Base-by-base conservation (phyloP, 2,329 filamentous ascomycete species). In the Ceratocystis huliohia region DNA sequence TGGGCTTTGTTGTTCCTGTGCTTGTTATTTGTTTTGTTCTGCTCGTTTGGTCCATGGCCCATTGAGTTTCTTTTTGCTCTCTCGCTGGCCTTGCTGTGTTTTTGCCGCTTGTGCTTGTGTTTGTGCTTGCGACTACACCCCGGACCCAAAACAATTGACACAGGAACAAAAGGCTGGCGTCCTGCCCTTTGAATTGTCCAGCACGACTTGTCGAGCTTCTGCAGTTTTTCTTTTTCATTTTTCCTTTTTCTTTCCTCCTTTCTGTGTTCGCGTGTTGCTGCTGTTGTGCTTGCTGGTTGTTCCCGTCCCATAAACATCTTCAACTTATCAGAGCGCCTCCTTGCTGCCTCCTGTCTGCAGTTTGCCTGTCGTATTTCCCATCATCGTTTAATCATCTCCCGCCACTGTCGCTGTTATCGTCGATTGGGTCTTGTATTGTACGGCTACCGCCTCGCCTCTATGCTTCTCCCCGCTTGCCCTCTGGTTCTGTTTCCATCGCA, bases 161-260 rank as follows among this genome's bases (percentile, higher is more conserved):
- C 69, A 57, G 48, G 69, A 74, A 74, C 72, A 73, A 74, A 73
- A 74, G 72, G 73, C 74, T 72, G 72, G 69, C 70, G 69, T 70
- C 68, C 70, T 70, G 61, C 67, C 69, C 68, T 63, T 46, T 62
- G 56, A 64, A 53, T 61, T 57, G 17, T 25, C n/a, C 46, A 10
- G 28, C 30, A 44, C 28, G 53, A 25, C 22, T 30, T 63, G 28
- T 37, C 46, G 65, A 56, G 53, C 41, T 62, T 59, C 41, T 45
- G 20, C 8, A 56, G 61, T 63, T 64, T 56, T 30, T 33, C 15
- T 63, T 57, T 45, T 63, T 57, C 44, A 17, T 64, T n/a, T 64
- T 63, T 57, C 44, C 22, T 64, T n/a, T 64, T 33, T 37, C 41
- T 65, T 48, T 63, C 53, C 25, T 41, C 37, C 62, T 33, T 7